Conservation (phyloP, 2,329 filamentous ascomycete species). For the Cryphonectria japonica region DNA sequence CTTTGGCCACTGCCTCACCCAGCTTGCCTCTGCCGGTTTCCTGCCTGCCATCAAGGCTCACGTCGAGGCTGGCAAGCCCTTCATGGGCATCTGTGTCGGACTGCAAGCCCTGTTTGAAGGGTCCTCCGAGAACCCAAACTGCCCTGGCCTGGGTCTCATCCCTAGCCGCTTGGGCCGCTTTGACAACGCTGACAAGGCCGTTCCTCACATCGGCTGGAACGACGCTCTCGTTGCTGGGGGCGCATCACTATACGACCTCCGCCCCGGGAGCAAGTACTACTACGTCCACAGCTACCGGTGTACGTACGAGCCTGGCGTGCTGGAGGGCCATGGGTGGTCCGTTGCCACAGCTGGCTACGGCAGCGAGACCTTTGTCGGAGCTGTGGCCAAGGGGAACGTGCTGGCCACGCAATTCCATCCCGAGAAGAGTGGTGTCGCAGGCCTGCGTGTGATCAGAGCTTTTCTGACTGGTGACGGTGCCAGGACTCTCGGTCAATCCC, state of each 20-base stretch:
- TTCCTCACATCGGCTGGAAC: slow-evolving; percentile 99
- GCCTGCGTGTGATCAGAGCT: slow-evolving; percentile 79
- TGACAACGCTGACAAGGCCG: slow-evolving; percentile 76
- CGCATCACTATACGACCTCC: slow-evolving; percentile 72
- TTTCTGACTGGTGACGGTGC: slow-evolving; percentile 77
- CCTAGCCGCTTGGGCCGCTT: slow-evolving; percentile 75
- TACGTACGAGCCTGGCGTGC: slow-evolving; percentile 71
- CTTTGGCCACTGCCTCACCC: slow-evolving; percentile 92
- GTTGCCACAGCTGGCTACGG: slow-evolving; percentile 92
- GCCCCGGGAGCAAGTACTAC: slow-evolving; percentile 90
- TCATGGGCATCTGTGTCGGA: slow-evolving; percentile 97
- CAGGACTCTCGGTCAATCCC: slow-evolving; percentile 49
- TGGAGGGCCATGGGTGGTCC: slow-evolving; percentile 84
- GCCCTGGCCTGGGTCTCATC: slow-evolving; percentile 77
- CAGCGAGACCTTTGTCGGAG: slow-evolving; percentile 86
- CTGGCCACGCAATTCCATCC: slow-evolving; percentile 97
- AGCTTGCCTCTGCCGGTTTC: slow-evolving; percentile 82
- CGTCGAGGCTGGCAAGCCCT: slow-evolving; percentile 89
- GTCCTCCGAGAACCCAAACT: slow-evolving; percentile 75
- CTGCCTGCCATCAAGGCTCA: slow-evolving; percentile 80
- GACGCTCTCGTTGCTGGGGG: slow-evolving; percentile 68
- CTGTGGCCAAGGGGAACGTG: slow-evolving; percentile 82
- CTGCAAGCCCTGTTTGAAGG: slow-evolving; percentile 87
- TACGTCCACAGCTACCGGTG: slow-evolving; percentile 96
- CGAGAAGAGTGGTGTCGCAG: slow-evolving; percentile 92